Percentiles rank a stretch among this genome's conserved stretches.
Evolutionary conservation across 371 early-diverging fungal species (phyloP).

Genomic region (Haplosporangium sp.): DNA sequence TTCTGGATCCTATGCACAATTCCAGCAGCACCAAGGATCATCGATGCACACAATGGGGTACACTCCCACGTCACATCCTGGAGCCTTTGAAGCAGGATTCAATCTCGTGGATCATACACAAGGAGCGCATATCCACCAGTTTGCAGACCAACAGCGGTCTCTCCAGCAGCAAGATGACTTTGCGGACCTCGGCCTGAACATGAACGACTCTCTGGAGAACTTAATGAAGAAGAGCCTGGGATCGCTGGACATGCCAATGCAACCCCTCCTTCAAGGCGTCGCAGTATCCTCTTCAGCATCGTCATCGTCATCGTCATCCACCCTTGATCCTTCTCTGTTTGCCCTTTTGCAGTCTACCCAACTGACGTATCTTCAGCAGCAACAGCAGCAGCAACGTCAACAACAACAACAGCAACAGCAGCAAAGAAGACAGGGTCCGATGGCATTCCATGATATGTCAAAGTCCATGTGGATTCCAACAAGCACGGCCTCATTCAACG

Average conservation of each 20-base stretch:
- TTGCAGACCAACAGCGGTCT: not conserved
- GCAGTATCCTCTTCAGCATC: too few relatives aligned
- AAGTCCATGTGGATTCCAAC: slow-evolving; percentile 39
- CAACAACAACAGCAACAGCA: slow-evolving; percentile 19
- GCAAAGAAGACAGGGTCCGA: not conserved
- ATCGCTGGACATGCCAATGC: slow-evolving; percentile 6
- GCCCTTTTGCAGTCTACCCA: slow-evolving; percentile 1
- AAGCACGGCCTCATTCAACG: slow-evolving; percentile 23
- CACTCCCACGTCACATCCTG: not conserved
- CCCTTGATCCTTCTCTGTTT: not conserved
- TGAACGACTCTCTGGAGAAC: slow-evolving; percentile 35
- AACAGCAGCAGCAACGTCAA: slow-evolving; percentile 11
- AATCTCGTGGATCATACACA: slow-evolving; percentile 8
- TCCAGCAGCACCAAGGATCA: not conserved
- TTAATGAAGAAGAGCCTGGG: slow-evolving; percentile 46
- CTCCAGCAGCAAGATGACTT: slow-evolving; percentile 5
- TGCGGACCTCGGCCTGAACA: slow-evolving; percentile 18
- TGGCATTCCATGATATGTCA: slow-evolving; percentile 14
- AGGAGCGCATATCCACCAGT: slow-evolving; percentile 2
- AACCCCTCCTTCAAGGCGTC: slow-evolving; percentile 4
- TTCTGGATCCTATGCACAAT: not conserved
- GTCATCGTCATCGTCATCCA: not conserved
- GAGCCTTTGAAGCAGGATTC: not conserved
- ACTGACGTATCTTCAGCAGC: slow-evolving; percentile 12
- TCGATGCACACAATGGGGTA: slow-evolving; percentile 5